Evolutionary conservation across 805 yeast species (phyloP), one percentile per base, ranked within the genome.

Genomic region (Suhomyces prunicola): DNA sequence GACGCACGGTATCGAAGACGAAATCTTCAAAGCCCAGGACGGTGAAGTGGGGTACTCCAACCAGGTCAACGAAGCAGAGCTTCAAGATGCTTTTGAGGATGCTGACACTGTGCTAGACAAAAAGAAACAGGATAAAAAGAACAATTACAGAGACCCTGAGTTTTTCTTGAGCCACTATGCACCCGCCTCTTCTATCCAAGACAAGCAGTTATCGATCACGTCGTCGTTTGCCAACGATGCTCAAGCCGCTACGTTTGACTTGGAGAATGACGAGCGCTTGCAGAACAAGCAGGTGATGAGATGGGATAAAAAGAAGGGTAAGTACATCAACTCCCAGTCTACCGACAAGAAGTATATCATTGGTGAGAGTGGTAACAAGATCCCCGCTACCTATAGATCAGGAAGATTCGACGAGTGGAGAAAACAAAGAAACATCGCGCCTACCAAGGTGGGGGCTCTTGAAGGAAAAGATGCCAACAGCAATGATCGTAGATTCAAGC

Each of bases 371-470:
- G 99, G 99, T 6, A 91, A 87, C 62, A 83, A 82, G 66, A 83
- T 94, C 47, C 97, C 98, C 6, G 98, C 99, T 1, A 80, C 94
- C 12, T 90, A 85, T 73, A 81, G 89, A 65, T 85, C 96, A 2
- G 99, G 99, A 46, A 84, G 90, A 59, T 94, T 84, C 64, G 98
- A 92, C 51, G 87, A 86, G 44, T 94, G 99, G 99, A 88, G 88
- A 66, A 79, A 84, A 58, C 83, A 84, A 39, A 82, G 90, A 68
- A 82, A 80, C 58, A 64, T 83, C 45, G 77, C 78, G 50, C 77
- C 83, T 46, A 59, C 75, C 50, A 77, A 76, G 58, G 82, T 79
- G 24, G 91, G 89, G 10, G 74, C 87, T 0, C 65, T 74, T 57
- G 89, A 83, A 58, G 65, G 62, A 10, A 54, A 63, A 15, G 68